These are phyloP conservation scores for Penicillium malachiteum DNA, from an alignment of 495 filamentous ascomycete species.

Conservation along the genomic window DNA sequence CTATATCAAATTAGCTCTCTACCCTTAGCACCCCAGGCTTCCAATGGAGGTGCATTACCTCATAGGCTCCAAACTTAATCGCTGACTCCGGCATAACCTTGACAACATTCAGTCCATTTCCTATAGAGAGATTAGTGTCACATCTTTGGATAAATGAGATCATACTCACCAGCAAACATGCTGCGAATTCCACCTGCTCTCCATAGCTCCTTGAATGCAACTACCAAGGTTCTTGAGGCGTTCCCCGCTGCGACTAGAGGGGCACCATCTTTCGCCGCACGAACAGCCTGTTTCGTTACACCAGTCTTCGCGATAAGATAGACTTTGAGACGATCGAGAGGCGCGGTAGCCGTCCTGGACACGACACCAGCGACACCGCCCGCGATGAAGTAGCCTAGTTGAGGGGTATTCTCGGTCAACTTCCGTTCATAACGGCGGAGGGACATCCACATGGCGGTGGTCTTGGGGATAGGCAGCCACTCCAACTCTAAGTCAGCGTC, in stretches of 20 bases:
- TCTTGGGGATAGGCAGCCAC: conserved; percentile 45
- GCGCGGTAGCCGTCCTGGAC: conserved; percentile 89
- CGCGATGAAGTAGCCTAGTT: conserved; percentile 94
- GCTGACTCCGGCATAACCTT: conserved; percentile 99
- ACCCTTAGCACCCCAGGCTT: background rate
- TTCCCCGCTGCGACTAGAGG: conserved; percentile 64
- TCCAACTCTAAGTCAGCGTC: conserved; percentile 45
- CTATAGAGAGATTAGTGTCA: conserved; percentile 45
- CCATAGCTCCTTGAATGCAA: conserved; percentile 76
- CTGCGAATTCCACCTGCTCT: conserved; percentile 83
- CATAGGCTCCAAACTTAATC: conserved; percentile 95
- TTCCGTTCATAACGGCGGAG: conserved; percentile 52
- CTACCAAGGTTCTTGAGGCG: conserved; percentile 64
- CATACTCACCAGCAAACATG: conserved; percentile 82
- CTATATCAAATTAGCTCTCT: conserved; percentile 40
- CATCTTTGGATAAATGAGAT: background rate
- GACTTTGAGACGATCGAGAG: conserved; percentile 94
- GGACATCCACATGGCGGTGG: conserved; percentile 49
- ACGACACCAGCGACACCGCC: conserved; percentile 90
- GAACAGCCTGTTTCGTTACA: conserved; percentile 54
- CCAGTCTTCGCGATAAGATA: conserved; percentile 93
- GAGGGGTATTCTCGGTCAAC: conserved; percentile 63
- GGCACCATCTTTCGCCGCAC: conserved; percentile 70
- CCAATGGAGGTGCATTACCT: conserved; percentile 44
- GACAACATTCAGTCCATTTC: conserved; percentile 93